A percentile compares a stretch with the other conserved stretches of the same genome.
Evolutionary conservation across 805 yeast genomes (phyloP).

Genomic region (Candida takata): DNA sequence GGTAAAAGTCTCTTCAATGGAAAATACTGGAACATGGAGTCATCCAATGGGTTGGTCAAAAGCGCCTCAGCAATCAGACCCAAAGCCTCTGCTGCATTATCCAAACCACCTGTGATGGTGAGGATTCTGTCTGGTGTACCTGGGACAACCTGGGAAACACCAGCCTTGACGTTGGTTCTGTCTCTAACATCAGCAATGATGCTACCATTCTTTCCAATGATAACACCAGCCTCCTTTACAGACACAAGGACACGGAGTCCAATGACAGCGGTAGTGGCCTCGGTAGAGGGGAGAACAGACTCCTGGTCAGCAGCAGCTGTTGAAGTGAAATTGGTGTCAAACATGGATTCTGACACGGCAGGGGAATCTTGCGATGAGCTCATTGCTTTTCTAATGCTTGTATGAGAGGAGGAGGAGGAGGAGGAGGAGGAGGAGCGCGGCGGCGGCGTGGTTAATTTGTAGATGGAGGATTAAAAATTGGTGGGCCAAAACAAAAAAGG

Average conservation of each 20-base stretch:
- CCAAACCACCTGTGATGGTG: slow-evolving; percentile 69
- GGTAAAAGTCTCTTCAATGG: slow-evolving; percentile 55
- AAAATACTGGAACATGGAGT: slow-evolving; percentile 40
- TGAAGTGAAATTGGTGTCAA: slow-evolving; percentile 21
- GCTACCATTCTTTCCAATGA: slow-evolving; percentile 80
- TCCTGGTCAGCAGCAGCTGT: background rate
- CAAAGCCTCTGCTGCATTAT: slow-evolving; percentile 61
- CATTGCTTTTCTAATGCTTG: no score
- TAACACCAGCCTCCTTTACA: slow-evolving; percentile 82
- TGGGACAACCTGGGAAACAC: slow-evolving; percentile 71
- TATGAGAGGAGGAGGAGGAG: no score
- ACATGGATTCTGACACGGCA: slow-evolving; percentile 18
- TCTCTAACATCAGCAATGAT: slow-evolving; percentile 72
- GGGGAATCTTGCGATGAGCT: slow-evolving; percentile 2
- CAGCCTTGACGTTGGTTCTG: slow-evolving; percentile 74
- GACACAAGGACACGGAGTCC: slow-evolving; percentile 53
- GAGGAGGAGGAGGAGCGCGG: no score
- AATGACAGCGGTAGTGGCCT: slow-evolving; percentile 21
- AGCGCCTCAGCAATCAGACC: slow-evolving; percentile 64
- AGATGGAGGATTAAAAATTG: no score
- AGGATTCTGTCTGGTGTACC: slow-evolving; percentile 81
- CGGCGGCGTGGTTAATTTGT: no score
- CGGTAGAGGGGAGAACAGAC: slow-evolving; percentile 19
- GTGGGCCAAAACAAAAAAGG: no score
- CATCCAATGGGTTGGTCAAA: slow-evolving; percentile 35